phyloP scores from a whole-genome alignment of 2,329 filamentous ascomycete genomes.

The Neurospora sp. region DNA sequence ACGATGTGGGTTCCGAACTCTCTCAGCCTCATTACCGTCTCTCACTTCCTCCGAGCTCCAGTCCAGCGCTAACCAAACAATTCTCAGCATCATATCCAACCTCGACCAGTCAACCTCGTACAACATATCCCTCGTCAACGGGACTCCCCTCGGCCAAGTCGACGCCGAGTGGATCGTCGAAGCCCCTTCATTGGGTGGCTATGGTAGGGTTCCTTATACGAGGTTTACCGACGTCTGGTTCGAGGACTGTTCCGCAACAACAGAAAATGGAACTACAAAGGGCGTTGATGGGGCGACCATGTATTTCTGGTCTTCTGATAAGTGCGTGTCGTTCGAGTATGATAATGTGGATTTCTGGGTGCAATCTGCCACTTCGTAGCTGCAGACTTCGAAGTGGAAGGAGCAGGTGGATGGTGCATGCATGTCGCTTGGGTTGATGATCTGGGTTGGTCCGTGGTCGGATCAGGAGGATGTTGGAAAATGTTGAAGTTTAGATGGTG shows the following conservation, averaged over 20 bases:
- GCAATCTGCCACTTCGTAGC: background rate
- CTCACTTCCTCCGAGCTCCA: background rate
- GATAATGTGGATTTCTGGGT: background rate
- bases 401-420: background rate
- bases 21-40: too few species aligned
- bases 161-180: conserved; percentile 25
- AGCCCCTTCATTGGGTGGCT: conserved; percentile 15
- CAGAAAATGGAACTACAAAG: conserved; percentile 19
- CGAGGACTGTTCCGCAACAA: conserved; percentile 15
- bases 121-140: conserved; percentile 14
- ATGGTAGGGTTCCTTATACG: conserved; percentile 18
- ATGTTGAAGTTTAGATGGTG: background rate
- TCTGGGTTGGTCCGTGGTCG: background rate
- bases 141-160: conserved; percentile 17
- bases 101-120: background rate
- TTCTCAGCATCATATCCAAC: too few species aligned
- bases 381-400: too few species aligned
- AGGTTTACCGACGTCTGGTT: conserved; percentile 21
- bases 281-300: conserved; percentile 19
- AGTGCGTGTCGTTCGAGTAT: background rate
- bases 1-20: conserved; percentile 8
- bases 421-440: background rate
- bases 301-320: background rate
- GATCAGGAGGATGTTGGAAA: background rate
- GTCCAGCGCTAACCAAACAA: background rate